Conservation (phyloP, 1,284 basidiomycete species). For the Marasmius fiardii region DNA sequence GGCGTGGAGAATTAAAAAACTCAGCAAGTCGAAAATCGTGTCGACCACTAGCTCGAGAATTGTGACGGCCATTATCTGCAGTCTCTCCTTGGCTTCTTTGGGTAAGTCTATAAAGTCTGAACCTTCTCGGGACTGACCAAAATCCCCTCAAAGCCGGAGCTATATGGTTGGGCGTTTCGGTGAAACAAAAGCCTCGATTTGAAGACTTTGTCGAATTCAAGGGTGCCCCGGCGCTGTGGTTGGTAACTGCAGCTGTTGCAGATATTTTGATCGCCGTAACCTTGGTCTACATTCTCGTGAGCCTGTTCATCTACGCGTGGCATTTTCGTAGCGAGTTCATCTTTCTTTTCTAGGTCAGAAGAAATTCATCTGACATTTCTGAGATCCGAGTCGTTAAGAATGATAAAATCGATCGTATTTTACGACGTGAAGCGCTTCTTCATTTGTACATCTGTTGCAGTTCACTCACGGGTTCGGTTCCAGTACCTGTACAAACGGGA, state of each 20-base stretch:
- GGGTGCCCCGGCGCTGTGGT: conserved; percentile 7
- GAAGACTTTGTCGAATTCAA: neutral
- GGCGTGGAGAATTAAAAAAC: conserved; percentile 20
- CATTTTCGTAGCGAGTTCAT: neutral
- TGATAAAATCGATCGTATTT: conserved; percentile 5
- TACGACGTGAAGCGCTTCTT: conserved; percentile 1
- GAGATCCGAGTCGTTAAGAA: conserved; percentile 1
- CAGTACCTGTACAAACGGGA: conserved; percentile 13
- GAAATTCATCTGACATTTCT: neutral
- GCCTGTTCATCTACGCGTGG: neutral
- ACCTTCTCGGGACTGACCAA: neutral
- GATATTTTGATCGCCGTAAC: conserved; percentile 10
- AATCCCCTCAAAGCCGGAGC: conserved; percentile 1
- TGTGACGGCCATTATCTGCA: neutral
- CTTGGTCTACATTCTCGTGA: conserved; percentile 8
- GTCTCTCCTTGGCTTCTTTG: conserved; percentile 5
- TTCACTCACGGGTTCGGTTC: neutral
- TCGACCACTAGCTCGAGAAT: neutral
- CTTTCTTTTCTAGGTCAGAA: neutral
- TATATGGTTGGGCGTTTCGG: conserved; percentile 6
- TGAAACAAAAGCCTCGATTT: conserved; percentile 1
- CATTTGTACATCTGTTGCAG: neutral
- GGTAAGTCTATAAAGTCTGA: neutral
- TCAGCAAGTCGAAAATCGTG: conserved; percentile 1
- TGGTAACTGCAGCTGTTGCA: conserved; percentile 9